Base-by-base conservation (phyloP, 345 rosid genomes). In the Brassica cretica region DNA sequence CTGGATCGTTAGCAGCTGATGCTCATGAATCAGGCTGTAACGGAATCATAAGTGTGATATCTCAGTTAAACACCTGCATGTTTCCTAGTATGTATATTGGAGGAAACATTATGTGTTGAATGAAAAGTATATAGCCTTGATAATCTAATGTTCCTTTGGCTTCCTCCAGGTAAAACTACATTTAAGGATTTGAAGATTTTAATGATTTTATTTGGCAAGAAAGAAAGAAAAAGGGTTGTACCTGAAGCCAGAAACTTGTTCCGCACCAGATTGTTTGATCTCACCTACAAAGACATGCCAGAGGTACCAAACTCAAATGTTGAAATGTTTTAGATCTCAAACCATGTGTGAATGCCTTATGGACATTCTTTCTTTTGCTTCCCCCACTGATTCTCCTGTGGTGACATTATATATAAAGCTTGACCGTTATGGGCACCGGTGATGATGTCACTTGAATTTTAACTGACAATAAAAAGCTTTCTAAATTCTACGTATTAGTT, bases 101-200 rank as follows among this genome's bases (percentile, higher is more conserved):
- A 56, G 44, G 14, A 59, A 58, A 25, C 39, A 6, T 9, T 5
- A 27, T 27, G 29, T 27, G 29, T 3, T 27, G 29, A 27, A 27
- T 27, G 29, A 27, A 27, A 27, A 4, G 4, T 27, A 27, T 91
- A 68, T 91, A 92, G 21, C 98, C 97, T 84, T 94, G 98, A 37
- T 94, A 92, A 74, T 94, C 90, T 27, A 94, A 88, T 0, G 60
- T 80, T 53, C 97, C 97, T 87, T 94, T 92, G 16, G 93, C 95
- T 88, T 94, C 98, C 80, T 94, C 97, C 8, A 91, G 79, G 80
- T 87, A 92, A 81, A 92, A 91, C 98, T 92, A 97, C 98, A 94
- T 71, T 94, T 94, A 76, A 92, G 98, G 24, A 21, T 21, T 21
- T 21, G 24, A 21, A 21, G 24, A 21, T 21, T 21, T 21, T 21